Percentiles rank a stretch among this genome's conserved stretches.
Evolutionary conservation across 257 asterid genomes (phyloP).

Genomic region (Haberlea rhodopensis): DNA sequence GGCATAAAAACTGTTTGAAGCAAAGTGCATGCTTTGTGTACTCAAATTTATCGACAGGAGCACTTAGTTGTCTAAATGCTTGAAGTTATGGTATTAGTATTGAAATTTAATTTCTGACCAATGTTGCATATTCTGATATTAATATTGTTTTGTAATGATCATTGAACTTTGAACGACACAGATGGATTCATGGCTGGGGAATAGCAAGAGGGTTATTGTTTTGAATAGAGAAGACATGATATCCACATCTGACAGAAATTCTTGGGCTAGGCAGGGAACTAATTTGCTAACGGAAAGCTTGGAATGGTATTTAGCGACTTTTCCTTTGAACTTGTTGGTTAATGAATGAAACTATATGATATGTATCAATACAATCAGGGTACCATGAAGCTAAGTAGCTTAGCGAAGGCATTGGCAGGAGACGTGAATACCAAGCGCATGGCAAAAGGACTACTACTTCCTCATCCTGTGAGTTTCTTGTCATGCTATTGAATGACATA

Average conservation of each 20-base stretch:
- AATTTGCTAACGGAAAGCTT: slow-evolving; percentile 79
- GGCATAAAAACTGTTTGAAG: background rate
- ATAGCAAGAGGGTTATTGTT: slow-evolving; percentile 81
- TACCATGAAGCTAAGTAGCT: slow-evolving; percentile 70
- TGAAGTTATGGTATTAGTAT: background rate
- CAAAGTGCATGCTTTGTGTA: background rate
- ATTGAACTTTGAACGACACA: slow-evolving; percentile 33
- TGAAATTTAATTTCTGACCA: slow-evolving; percentile 1
- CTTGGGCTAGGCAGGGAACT: slow-evolving; percentile 94
- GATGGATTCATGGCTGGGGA: slow-evolving; percentile 96
- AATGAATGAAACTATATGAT: slow-evolving; percentile 4
- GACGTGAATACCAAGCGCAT: slow-evolving; percentile 79
- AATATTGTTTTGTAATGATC: slow-evolving; percentile 23
- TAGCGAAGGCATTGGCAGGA: slow-evolving; percentile 75
- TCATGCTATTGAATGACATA: background rate
- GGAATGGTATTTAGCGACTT: slow-evolving; percentile 58
- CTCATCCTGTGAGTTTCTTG: slow-evolving; percentile 80
- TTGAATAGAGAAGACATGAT: slow-evolving; percentile 96
- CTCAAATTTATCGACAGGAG: background rate
- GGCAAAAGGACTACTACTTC: slow-evolving; percentile 85
- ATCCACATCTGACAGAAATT: slow-evolving; percentile 81
- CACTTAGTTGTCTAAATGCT: slow-evolving; percentile 3
- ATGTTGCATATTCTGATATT: slow-evolving; percentile 12
- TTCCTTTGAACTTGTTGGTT: background rate
- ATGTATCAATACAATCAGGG: slow-evolving; percentile 54